These are phyloP conservation scores for Endocladia muricata DNA, from an alignment of 31 red algal species.

Conservation along the genomic window DNA sequence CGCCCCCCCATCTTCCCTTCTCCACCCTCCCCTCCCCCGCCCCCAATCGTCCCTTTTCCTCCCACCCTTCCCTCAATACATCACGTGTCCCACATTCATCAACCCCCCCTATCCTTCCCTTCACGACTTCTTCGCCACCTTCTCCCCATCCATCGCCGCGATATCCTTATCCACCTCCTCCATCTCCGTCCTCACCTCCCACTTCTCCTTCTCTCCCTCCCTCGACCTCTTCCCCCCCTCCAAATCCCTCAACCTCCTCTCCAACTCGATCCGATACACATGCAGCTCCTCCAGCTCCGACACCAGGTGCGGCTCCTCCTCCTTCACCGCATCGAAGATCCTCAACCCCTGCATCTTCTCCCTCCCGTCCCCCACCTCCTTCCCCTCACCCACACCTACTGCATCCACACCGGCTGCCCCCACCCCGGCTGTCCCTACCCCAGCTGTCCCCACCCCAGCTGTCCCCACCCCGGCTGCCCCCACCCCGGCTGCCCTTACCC, in stretches of 20 bases:
- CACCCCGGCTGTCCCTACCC: not conserved
- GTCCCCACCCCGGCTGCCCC: not conserved
- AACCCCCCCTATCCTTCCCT: not conserved
- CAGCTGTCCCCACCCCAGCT: too few relatives aligned
- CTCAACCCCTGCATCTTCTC: not conserved
- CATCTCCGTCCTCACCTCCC: constrained; percentile 27
- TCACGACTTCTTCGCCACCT: not conserved
- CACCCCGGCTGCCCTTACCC: not conserved
- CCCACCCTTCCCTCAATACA: not conserved
- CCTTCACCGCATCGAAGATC: constrained; percentile 6
- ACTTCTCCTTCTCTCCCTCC: constrained; percentile 16
- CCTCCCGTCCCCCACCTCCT: too few relatives aligned
- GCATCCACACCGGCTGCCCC: not conserved
- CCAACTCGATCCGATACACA: constrained; percentile 40
- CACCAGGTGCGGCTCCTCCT: constrained; percentile 2
- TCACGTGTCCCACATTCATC: not conserved
- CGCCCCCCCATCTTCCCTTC: not conserved
- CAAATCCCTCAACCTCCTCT: constrained; percentile 31
- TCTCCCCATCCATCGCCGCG: constrained; percentile 16
- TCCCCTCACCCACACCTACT: not conserved
- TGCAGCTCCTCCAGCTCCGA: constrained; percentile 37
- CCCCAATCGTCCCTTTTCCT: not conserved
- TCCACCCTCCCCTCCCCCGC: not conserved
- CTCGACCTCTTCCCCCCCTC: not conserved
- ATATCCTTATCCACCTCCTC: constrained; percentile 19